Conservation (phyloP, 345 rosid genomes). For the Abelmoschus esculentus region DNA sequence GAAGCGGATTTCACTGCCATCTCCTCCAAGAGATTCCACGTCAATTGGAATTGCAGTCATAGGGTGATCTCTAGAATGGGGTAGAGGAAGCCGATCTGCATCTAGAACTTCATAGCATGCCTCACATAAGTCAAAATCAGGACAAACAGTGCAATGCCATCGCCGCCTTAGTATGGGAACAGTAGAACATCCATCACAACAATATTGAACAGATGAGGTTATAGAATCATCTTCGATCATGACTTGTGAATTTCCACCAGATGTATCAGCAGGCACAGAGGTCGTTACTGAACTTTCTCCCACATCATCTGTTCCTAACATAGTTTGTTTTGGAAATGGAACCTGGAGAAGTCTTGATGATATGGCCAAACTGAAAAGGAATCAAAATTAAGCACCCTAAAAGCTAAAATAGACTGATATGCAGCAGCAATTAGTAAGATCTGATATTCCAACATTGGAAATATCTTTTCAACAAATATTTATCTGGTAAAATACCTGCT, state of each 20-base stretch:
- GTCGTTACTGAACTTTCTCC: conserved; percentile 51
- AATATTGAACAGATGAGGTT: conserved; percentile 91
- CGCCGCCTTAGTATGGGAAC: conserved; percentile 91
- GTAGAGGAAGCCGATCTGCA: conserved; percentile 78
- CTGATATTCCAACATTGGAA: background rate
- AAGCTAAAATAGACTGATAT: conserved; percentile 4
- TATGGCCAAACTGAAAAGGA: conserved; percentile 76
- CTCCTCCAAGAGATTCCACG: conserved; percentile 78
- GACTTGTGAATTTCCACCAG: conserved; percentile 62
- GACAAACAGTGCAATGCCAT: conserved; percentile 98
- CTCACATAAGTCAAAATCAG: conserved; percentile 97
- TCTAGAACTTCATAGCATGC: conserved; percentile 84
- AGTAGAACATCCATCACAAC: conserved; percentile 98
- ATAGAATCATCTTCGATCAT: conserved; percentile 95
- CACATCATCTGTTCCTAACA: conserved; percentile 75
- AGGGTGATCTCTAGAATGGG: conserved; percentile 91
- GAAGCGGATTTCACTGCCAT: conserved; percentile 74
- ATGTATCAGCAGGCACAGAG: conserved; percentile 47
- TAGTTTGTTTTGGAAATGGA: conserved; percentile 95
- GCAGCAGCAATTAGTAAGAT: conserved; percentile 2
- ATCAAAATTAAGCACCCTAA: conserved; percentile 16
- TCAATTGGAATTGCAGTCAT: conserved; percentile 97
- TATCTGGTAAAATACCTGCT: conserved; percentile 63
- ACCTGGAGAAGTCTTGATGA: conserved; percentile 98
- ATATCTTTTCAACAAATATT: background rate